phyloP scores from a whole-genome alignment of 2,329 filamentous ascomycete species.

The Tolypocladium endophyticum region DNA sequence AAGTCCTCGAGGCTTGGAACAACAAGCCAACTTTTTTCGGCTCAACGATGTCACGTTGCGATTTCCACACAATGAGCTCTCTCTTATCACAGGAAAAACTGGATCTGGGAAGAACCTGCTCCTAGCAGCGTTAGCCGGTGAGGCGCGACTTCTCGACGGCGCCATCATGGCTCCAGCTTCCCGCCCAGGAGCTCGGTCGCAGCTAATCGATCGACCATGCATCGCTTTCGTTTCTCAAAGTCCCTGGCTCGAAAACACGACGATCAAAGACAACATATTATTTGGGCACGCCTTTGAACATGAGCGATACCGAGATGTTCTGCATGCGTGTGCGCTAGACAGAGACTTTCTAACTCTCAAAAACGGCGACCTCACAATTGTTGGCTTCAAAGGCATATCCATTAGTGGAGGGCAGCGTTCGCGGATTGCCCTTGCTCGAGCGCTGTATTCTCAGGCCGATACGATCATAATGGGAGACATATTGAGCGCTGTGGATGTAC shows the following conservation, averaged over 20 bases:
- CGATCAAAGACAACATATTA: neutral
- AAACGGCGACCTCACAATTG: neutral
- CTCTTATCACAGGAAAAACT: neutral
- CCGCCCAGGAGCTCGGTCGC: neutral
- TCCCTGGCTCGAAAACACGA: neutral
- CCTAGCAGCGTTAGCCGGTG: neutral
- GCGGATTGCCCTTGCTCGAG: neutral
- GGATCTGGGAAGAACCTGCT: neutral
- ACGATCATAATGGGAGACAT: neutral
- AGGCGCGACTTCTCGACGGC: neutral
- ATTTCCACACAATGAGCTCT: neutral
- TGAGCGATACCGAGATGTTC: neutral
- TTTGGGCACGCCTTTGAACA: neutral
- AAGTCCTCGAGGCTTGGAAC: neutral
- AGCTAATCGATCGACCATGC: neutral
- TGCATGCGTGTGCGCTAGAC: neutral
- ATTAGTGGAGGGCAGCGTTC: neutral
- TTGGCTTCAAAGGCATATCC: neutral
- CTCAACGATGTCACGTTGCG: neutral
- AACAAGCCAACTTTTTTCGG: neutral
- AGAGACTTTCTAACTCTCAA: neutral
- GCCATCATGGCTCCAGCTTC: neutral
- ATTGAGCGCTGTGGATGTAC: neutral
- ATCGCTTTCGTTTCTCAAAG: neutral
- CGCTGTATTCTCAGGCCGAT: neutral